Conservation (phyloP, 73 alveolate species). For the Paramecium sonneborni region DNA sequence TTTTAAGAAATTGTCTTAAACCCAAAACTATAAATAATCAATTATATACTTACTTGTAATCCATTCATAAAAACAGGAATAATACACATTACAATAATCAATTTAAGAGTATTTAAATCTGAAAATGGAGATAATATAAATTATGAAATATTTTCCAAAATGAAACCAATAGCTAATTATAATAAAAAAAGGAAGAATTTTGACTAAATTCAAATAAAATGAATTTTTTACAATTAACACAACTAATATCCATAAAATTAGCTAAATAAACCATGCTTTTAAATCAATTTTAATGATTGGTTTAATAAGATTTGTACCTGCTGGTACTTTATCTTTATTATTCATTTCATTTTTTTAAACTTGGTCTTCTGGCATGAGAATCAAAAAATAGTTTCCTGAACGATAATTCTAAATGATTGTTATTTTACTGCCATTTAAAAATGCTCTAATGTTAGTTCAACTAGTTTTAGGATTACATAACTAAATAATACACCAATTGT, state of each 20-base stretch:
- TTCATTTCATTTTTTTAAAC: slow-evolving; percentile 33
- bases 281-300: neutral
- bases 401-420: neutral
- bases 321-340: neutral
- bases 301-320: neutral
- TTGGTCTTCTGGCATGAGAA: neutral
- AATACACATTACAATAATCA: slow-evolving; percentile 72
- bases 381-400: neutral
- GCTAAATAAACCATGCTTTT: neutral
- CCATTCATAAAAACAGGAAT: slow-evolving; percentile 75
- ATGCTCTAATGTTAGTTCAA: neutral
- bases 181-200: neutral
- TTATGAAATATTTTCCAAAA: neutral
- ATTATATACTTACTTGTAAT: neutral
- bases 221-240: neutral
- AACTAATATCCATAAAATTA: slow-evolving; percentile 9
- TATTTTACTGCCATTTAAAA: neutral
- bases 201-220: neutral
- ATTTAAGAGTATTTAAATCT: slow-evolving; percentile 67
- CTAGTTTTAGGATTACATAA: neutral
- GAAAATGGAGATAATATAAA: slow-evolving; percentile 5
- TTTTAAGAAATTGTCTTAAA: slow-evolving; percentile 72
- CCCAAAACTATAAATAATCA: slow-evolving; percentile 65
- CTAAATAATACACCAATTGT: slow-evolving; percentile 30
- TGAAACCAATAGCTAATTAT: neutral